Evolutionary conservation across 2,329 filamentous ascomycete species (phyloP).

Genomic region (Pseudopyricularia cyperi): DNA sequence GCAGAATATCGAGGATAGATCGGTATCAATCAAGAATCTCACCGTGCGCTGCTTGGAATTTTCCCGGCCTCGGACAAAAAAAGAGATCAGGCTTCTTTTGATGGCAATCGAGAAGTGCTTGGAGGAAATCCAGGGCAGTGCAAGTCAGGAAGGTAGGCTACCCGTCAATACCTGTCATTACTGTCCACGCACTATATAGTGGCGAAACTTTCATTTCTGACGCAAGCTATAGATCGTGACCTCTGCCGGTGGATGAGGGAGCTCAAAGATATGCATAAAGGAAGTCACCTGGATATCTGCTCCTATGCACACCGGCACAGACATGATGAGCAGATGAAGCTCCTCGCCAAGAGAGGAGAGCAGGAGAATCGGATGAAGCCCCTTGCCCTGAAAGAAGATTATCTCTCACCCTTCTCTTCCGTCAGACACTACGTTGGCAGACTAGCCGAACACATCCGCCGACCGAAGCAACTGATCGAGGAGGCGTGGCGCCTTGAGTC

Average conservation of each 20-base stretch:
- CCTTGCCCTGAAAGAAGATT: too few relatives aligned
- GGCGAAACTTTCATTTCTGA: too few relatives aligned
- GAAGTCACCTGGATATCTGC: not conserved
- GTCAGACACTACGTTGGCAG: conserved; percentile 29
- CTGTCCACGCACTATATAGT: not conserved
- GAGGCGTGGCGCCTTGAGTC: conserved; percentile 9
- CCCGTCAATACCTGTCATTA: not conserved
- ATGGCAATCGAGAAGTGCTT: not conserved
- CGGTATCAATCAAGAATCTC: not conserved
- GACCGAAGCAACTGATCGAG: conserved; percentile 21
- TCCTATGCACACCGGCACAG: not conserved
- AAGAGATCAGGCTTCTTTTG: not conserved
- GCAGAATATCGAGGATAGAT: too few relatives aligned
- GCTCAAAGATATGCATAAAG: not conserved
- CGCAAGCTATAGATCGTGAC: not conserved
- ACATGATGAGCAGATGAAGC: not conserved
- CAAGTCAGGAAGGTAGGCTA: not conserved
- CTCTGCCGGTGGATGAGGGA: not conserved
- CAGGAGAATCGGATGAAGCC: not conserved
- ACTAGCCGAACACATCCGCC: conserved; percentile 27
- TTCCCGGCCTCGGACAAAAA: not conserved
- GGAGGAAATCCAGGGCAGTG: not conserved
- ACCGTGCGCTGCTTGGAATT: not conserved
- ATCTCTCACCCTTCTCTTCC: conserved; percentile 12
- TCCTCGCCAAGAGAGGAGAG: not conserved